Conservation (phyloP, 805 yeast species). For the Starmerella apicola region DNA sequence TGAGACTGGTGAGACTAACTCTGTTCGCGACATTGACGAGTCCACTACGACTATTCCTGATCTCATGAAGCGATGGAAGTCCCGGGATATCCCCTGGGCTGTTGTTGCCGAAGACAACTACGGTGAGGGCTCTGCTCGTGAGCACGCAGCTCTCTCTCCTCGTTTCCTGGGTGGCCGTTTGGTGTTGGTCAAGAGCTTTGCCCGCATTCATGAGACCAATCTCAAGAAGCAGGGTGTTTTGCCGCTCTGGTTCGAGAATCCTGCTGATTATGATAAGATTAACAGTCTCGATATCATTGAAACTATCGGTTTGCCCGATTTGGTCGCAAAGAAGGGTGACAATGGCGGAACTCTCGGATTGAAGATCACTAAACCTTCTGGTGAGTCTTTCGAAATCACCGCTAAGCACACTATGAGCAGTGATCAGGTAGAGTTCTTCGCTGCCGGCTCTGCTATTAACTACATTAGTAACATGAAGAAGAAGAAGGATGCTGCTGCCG, state of each 20-base stretch:
- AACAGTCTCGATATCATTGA: conserved; percentile 65
- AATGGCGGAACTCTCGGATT: conserved; percentile 73
- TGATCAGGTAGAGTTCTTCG: conserved; percentile 92
- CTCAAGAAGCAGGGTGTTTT: conserved; percentile 96
- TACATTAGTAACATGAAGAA: conserved; percentile 50
- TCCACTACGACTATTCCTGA: conserved; percentile 76
- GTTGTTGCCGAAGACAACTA: conserved; percentile 96
- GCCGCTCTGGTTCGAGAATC: conserved; percentile 86
- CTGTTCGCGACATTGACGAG: conserved; percentile 72
- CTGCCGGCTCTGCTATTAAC: conserved; percentile 94
- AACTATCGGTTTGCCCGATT: conserved; percentile 59
- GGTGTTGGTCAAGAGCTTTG: conserved; percentile 85
- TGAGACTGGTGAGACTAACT: conserved; percentile 93
- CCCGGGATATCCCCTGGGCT: conserved; percentile 73
- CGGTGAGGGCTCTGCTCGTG: conserved; percentile 99
- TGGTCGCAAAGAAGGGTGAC: conserved; percentile 70
- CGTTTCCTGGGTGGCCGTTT: conserved; percentile 85
- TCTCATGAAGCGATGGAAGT: conserved; percentile 90
- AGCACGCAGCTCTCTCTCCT: conserved; percentile 95
- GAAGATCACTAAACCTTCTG: conserved; percentile 59
- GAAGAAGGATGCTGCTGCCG: not conserved
- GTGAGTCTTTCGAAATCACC: conserved; percentile 54
- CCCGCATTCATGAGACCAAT: conserved; percentile 96
- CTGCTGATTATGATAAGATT: conserved; percentile 73
- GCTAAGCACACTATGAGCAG: conserved; percentile 93